Conservation (phyloP, 2,329 filamentous ascomycete genomes). For the Ascochyta koolunga region DNA sequence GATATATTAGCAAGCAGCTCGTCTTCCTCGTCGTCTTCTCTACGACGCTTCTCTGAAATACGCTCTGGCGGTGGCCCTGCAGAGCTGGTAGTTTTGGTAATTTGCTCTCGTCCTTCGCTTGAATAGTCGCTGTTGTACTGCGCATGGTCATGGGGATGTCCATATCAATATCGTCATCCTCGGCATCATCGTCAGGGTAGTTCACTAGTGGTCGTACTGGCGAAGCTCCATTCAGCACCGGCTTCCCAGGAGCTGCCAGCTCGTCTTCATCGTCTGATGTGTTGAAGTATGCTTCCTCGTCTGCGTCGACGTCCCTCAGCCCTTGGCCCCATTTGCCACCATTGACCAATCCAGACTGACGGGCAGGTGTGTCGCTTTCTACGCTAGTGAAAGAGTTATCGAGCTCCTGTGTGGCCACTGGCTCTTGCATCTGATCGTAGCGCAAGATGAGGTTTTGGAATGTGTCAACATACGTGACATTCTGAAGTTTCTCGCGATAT, state of each 20-base stretch:
- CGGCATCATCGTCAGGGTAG: constrained; percentile 87
- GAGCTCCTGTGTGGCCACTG: constrained; percentile 65
- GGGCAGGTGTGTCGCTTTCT: constrained; percentile 57
- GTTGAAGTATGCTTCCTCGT: constrained; percentile 95
- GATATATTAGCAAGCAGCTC: constrained; percentile 81
- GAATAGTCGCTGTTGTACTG: constrained; percentile 27
- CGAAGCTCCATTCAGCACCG: constrained; percentile 66
- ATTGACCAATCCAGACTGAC: constrained; percentile 57
- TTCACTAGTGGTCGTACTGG: constrained; percentile 77
- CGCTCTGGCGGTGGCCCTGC: constrained; percentile 66
- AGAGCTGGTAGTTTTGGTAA: constrained; percentile 26
- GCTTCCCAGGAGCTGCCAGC: constrained; percentile 40
- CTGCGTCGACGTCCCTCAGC: constrained; percentile 81
- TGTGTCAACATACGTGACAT: constrained; percentile 81
- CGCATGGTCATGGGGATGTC: constrained; percentile 44
- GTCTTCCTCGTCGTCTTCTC: constrained; percentile 93
- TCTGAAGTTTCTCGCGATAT: constrained; percentile 76
- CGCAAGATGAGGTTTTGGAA: constrained; percentile 77
- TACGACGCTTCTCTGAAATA: constrained; percentile 83
- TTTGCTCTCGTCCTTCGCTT: constrained; percentile 33
- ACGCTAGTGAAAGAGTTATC: constrained; percentile 74
- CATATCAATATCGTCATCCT: constrained; percentile 63
- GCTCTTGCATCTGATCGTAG: constrained; percentile 72
- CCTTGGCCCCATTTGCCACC: constrained; percentile 68
- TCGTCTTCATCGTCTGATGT: constrained; percentile 83